phyloP scores from a whole-genome alignment of 306 rosid species.

The Inga laurina region DNA sequence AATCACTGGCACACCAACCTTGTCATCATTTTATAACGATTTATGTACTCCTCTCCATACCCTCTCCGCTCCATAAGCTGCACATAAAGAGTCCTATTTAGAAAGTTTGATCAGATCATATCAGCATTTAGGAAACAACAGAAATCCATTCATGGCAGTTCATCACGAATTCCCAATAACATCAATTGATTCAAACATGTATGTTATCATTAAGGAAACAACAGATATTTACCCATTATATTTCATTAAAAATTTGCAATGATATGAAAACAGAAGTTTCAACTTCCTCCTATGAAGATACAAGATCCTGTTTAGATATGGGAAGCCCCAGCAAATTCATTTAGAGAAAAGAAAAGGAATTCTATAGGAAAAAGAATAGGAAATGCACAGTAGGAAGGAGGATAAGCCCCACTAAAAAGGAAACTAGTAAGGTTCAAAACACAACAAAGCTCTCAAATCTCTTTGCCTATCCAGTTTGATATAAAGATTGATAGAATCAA shows the following conservation, averaged over 20 bases:
- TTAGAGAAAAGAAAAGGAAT: background rate
- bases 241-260: background rate
- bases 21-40: conserved; percentile 95
- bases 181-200: conserved; percentile 16
- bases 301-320: background rate
- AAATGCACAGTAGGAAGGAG: background rate
- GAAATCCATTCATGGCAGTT: background rate
- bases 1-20: conserved; percentile 44
- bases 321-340: background rate
- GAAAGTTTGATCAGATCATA: conserved; percentile 28
- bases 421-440: conserved; percentile 15
- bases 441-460: background rate
- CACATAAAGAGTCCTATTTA: conserved; percentile 31
- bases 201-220: background rate
- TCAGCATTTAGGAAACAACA: background rate
- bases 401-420: background rate
- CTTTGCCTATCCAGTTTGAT: background rate
- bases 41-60: conserved; percentile 83
- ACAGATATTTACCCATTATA: background rate
- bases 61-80: conserved; percentile 97
- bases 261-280: conserved; percentile 4
- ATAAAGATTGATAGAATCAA: background rate
- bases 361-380: background rate
- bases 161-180: background rate
- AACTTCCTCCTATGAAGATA: conserved; percentile 20